Base-by-base conservation (phyloP, 176 grass and related monocot species). In the Rhynchospora pubera region DNA sequence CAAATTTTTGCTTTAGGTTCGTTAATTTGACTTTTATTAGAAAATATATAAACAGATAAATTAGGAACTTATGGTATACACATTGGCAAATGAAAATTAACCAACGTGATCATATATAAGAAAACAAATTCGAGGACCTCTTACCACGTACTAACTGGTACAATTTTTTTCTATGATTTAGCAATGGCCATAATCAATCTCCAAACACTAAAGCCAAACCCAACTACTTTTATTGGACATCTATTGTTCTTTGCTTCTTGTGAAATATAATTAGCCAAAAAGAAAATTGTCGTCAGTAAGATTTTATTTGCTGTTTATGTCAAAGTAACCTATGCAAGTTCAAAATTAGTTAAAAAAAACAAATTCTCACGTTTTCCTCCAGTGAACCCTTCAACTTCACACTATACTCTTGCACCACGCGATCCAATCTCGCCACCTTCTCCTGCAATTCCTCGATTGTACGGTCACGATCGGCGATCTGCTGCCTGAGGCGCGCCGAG, bases 381-480 rank as follows among this genome's bases (percentile, higher is more conserved):
- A 66, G 61, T 1, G 79, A 44, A 26, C 3, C 5, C 46, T 82
- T 82, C 79, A 82, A 82, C 58, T 82, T 82, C 7, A 7, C 42
- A 18, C 61, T 82, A 53, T 65, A 82, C 18, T 82, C 79, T 47
- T 82, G 57, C 56, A 21, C 79, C 21, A 82, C 39, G 18, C 2
- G 60, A 64, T 82, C 79, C 79, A 65, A 52, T 24, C 42, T 62
- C 56, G 62, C 59, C 1, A 65, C 42, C 58, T 66, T 82, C 79
- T 82, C 79, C 16, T 51, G 39, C 61, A 82, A 66, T 48, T 82
- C 46, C 56, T 63, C 4, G 84, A 82, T 79, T 74, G 44, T 24
- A 10, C 21, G 21, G 57, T 52, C 34, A 22, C 55, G 89, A 65
- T 95, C 92, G n/a, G 84, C 82, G 84, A 99, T 81, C 84, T 92